These are phyloP conservation scores for Lachnellula subtilissima DNA, from an alignment of 2,329 filamentous ascomycete species.

Conservation along the genomic window DNA sequence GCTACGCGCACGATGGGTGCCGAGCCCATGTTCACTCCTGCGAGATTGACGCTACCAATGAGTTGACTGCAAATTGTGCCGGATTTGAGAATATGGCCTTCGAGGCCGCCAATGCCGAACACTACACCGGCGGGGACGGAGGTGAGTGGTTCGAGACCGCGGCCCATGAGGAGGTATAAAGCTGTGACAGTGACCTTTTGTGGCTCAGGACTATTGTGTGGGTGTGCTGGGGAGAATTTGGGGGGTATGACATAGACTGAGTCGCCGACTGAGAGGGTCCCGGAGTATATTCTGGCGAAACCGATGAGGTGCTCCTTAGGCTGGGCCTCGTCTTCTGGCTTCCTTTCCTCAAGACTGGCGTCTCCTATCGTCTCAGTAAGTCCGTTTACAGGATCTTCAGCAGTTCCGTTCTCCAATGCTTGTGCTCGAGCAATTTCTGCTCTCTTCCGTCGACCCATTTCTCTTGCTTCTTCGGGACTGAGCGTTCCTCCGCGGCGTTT, in stretches of 20 bases:
- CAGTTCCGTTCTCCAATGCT: slow-evolving; percentile 36
- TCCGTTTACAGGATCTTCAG: slow-evolving; percentile 37
- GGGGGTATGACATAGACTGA: slow-evolving; percentile 86
- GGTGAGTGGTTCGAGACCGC: slow-evolving; percentile 74
- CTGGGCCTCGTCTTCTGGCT: slow-evolving; percentile 49
- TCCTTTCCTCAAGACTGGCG: slow-evolving; percentile 52
- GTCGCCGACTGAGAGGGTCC: slow-evolving; percentile 83
- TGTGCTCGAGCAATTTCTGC: slow-evolving; percentile 82
- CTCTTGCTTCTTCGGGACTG: slow-evolving; percentile 83
- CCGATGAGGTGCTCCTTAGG: slow-evolving; percentile 83
- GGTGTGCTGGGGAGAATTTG: slow-evolving; percentile 82
- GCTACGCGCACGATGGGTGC: slow-evolving; percentile 94
- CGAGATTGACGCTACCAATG: slow-evolving; percentile 83
- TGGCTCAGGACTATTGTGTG: slow-evolving; percentile 66
- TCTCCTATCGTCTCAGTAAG: slow-evolving; percentile 55
- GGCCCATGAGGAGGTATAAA: slow-evolving; percentile 93
- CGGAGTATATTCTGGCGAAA: slow-evolving; percentile 91
- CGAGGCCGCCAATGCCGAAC: slow-evolving; percentile 89
- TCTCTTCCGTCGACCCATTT: slow-evolving; percentile 81
- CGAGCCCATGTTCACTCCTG: slow-evolving; percentile 73
- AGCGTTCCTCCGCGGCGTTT: slow-evolving; percentile 67
- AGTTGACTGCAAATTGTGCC: slow-evolving; percentile 87
- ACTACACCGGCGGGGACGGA: slow-evolving; percentile 90
- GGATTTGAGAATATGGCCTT: slow-evolving; percentile 91
- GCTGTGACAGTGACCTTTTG: slow-evolving; percentile 80